Conservation (phyloP, 768 basidiomycete species). For the Dentipellis sp. region DNA sequence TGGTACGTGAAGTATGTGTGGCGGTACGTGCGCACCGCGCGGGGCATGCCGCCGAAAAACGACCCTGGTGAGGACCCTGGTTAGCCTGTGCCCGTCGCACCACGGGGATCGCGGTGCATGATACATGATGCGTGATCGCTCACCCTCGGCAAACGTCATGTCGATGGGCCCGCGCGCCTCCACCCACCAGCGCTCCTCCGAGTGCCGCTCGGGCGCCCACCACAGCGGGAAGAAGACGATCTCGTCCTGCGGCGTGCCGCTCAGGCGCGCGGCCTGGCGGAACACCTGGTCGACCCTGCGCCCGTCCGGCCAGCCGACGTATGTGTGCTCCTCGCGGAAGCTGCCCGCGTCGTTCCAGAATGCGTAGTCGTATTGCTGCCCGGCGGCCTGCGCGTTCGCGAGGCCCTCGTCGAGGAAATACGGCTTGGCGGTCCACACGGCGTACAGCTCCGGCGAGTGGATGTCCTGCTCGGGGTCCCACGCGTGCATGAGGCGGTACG, state of each 20-base stretch:
- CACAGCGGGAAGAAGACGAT: slow-evolving; percentile 40
- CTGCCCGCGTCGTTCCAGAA: slow-evolving; percentile 54
- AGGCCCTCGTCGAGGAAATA: slow-evolving; percentile 37
- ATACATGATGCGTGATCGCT: slow-evolving; percentile 6
- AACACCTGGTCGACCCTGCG: slow-evolving; percentile 31
- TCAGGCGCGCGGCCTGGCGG: slow-evolving; percentile 23
- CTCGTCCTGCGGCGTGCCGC: slow-evolving; percentile 26
- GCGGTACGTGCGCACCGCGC: slow-evolving; percentile 36
- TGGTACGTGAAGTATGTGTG: slow-evolving; percentile 40
- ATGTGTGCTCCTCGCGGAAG: slow-evolving; percentile 36
- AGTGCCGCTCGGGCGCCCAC: slow-evolving; percentile 21
- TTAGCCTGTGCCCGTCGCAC: neutral
- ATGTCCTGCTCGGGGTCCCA: slow-evolving; percentile 33
- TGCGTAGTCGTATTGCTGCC: slow-evolving; percentile 36
- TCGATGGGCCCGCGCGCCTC: slow-evolving; percentile 42
- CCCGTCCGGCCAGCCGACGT: slow-evolving; percentile 39
- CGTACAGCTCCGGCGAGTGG: slow-evolving; percentile 42
- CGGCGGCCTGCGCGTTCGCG: slow-evolving; percentile 15
- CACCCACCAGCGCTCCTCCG: slow-evolving; percentile 28
- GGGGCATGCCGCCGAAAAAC: slow-evolving; percentile 44
- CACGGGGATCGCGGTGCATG: neutral
- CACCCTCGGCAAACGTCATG: slow-evolving; percentile 40
- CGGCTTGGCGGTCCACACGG: slow-evolving; percentile 47
- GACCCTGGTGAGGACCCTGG: slow-evolving; percentile 28
- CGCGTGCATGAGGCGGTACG: slow-evolving; percentile 33